These are phyloP conservation scores for Gossypium davidsonii DNA, from an alignment of 441 rosid species.

Conservation along the genomic window DNA sequence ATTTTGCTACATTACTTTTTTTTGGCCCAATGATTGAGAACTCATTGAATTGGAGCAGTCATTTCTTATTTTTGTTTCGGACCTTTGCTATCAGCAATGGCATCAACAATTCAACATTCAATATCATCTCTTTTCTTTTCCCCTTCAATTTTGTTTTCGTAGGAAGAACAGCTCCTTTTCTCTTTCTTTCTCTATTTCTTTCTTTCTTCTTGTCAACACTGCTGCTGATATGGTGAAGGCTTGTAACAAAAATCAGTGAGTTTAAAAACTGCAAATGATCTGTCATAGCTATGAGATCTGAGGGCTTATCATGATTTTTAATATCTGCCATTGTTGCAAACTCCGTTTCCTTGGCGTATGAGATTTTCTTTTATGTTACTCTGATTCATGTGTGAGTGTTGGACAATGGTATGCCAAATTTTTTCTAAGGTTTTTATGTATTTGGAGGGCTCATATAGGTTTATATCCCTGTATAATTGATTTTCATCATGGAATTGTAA, in stretches of 20 bases:
- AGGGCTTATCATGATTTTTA: slow-evolving; percentile 18
- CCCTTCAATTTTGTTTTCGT: neutral
- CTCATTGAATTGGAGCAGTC: slow-evolving; percentile 16
- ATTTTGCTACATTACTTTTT: neutral
- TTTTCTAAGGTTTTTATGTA: neutral
- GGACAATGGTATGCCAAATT: neutral
- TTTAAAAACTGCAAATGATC: neutral
- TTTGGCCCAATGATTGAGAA: slow-evolving; percentile 33
- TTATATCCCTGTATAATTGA: neutral
- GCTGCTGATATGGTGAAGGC: neutral
- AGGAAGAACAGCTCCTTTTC: neutral
- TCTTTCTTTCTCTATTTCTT: neutral
- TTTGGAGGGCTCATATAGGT: neutral
- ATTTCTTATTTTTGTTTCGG: slow-evolving; percentile 12
- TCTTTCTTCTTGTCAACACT: neutral
- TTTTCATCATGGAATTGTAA: neutral
- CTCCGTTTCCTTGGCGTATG: neutral
- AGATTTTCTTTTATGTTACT: neutral
- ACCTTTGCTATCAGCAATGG: slow-evolving; percentile 15
- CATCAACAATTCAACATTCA: neutral
- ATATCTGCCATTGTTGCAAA: neutral
- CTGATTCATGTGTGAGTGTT: neutral
- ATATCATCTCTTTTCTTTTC: neutral
- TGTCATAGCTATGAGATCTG: slow-evolving; percentile 38
- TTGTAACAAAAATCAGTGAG: neutral